Evolutionary conservation across 495 filamentous ascomycete genomes (phyloP).

Genomic region (Peziza echinospora): DNA sequence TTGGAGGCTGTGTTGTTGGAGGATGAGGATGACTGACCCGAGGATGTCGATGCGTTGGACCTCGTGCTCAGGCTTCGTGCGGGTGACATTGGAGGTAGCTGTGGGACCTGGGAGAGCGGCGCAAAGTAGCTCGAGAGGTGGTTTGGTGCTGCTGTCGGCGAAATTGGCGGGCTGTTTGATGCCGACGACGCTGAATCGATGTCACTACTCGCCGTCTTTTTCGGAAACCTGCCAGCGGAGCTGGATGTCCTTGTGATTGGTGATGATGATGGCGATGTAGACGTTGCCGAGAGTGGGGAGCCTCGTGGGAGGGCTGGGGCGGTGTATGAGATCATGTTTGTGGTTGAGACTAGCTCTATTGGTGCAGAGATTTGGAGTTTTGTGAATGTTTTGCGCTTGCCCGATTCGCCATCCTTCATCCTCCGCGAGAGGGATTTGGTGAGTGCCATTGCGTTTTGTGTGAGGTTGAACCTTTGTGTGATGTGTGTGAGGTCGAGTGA

Average conservation of each 20-base stretch:
- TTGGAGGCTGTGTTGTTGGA: background rate
- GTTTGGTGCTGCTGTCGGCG: conserved; percentile 39
- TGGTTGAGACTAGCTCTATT: conserved; percentile 71
- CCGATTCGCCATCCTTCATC: background rate
- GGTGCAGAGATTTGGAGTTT: conserved; percentile 56
- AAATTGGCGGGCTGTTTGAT: conserved; percentile 38
- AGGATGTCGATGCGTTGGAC: background rate
- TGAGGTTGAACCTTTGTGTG: background rate
- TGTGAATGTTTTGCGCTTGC: background rate
- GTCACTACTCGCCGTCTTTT: too few relatives aligned
- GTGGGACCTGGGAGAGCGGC: conserved; percentile 27
- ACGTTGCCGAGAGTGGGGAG: conserved; percentile 3
- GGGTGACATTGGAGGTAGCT: conserved; percentile 20
- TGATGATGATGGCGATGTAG: conserved; percentile 31
- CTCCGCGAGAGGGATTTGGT: background rate
- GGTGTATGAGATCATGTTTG: conserved; percentile 87
- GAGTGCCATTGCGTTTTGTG: background rate
- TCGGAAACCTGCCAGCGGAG: too few relatives aligned
- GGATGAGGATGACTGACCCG: background rate
- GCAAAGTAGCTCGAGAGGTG: conserved; percentile 67
- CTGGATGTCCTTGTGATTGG: conserved; percentile 25
- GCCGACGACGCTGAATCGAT: conserved; percentile 26
- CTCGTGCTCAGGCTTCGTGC: conserved; percentile 23
- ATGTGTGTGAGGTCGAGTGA: background rate
- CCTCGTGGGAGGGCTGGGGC: conserved; percentile 47